Evolutionary conservation across 179 eudicot species (phyloP).

Genomic region (Vitellaria paradoxa): DNA sequence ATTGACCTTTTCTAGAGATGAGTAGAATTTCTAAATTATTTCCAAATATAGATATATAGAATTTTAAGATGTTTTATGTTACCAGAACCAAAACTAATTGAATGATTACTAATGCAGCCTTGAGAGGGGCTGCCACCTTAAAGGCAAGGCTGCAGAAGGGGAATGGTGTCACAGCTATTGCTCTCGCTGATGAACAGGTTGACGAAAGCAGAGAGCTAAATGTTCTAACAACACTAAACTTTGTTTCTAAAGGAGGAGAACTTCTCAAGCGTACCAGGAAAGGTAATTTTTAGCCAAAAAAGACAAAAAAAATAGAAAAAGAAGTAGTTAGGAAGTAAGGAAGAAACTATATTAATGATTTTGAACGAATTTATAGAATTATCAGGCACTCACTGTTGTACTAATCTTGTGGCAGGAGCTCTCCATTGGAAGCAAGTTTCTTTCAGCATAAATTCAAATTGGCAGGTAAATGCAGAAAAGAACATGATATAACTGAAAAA

Average conservation of each 20-base stretch:
- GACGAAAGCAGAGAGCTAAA: conserved; percentile 57
- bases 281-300: conserved; percentile 38
- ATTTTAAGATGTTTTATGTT: neutral
- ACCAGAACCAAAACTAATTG: neutral
- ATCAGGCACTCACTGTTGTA: neutral
- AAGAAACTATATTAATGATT: neutral
- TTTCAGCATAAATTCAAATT: conserved; percentile 60
- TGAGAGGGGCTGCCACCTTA: conserved; percentile 82
- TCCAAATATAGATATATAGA: neutral
- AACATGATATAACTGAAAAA: neutral
- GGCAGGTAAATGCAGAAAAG: conserved; percentile 48
- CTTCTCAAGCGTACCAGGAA: conserved; percentile 92
- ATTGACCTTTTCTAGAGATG: neutral
- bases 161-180: conserved; percentile 35
- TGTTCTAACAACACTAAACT: conserved; percentile 47
- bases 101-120: conserved; percentile 39
- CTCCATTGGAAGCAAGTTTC: conserved; percentile 92
- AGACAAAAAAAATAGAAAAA: no score
- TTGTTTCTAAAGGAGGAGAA: conserved; percentile 75
- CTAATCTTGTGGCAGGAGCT: conserved; percentile 55
- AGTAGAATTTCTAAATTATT: neutral
- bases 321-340: neutral
- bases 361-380: neutral
- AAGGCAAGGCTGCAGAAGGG: conserved; percentile 74
- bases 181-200: conserved; percentile 44